These are phyloP conservation scores for Penicillium desertorum DNA, from an alignment of 495 filamentous ascomycete species.

Conservation along the genomic window DNA sequence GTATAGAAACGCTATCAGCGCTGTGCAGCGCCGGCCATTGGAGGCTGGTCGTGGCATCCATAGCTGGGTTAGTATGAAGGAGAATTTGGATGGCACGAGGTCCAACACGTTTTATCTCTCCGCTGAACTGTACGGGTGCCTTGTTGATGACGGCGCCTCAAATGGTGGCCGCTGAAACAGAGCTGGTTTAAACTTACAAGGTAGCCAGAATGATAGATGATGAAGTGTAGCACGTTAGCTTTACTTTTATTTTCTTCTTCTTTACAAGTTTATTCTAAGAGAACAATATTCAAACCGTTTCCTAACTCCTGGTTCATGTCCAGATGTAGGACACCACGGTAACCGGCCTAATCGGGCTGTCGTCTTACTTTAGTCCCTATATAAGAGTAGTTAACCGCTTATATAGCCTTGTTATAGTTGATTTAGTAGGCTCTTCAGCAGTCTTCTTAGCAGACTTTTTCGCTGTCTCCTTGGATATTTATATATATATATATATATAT, in stretches of 20 bases:
- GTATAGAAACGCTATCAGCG: not conserved
- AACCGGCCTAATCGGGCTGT: too few relatives aligned
- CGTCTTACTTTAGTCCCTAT: too few relatives aligned
- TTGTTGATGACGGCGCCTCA: not conserved
- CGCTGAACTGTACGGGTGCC: not conserved
- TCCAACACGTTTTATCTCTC: conserved; percentile 3
- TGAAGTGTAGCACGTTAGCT: not conserved
- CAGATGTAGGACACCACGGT: too few relatives aligned
- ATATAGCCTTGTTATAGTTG: too few relatives aligned
- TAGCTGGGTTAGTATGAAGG: not conserved
- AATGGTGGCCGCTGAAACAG: not conserved
- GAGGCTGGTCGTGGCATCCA: not conserved
- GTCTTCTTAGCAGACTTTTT: too few relatives aligned
- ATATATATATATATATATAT: too few relatives aligned
- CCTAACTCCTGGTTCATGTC: too few relatives aligned
- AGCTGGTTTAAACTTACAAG: not conserved
- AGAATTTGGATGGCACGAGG: not conserved
- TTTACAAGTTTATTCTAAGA: too few relatives aligned
- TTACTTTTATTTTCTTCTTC: not conserved
- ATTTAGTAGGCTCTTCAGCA: too few relatives aligned
- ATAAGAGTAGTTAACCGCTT: too few relatives aligned
- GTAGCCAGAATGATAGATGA: not conserved
- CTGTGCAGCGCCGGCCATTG: not conserved
- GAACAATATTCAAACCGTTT: too few relatives aligned
- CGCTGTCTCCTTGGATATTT: too few relatives aligned